A percentile compares a stretch with the other conserved stretches of the same genome.
phyloP scores from a whole-genome alignment of 352 stramenopile genomes.

The Globisporangium mamillatum region DNA sequence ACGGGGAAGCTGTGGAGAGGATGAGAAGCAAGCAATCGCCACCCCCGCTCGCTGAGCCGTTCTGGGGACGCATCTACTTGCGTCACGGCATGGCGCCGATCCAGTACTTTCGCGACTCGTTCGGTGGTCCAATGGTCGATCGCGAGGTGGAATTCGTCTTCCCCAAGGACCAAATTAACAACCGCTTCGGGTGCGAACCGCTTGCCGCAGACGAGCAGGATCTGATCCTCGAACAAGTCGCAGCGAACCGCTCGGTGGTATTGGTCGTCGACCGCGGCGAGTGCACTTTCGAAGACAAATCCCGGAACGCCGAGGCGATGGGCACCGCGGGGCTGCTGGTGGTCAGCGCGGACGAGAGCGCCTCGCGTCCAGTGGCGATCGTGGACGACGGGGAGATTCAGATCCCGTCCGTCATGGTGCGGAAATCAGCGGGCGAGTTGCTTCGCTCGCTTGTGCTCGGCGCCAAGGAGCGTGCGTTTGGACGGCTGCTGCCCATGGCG shows the following conservation, averaged over 20 bases:
- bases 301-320: constrained; percentile 40
- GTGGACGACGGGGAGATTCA: constrained; percentile 43
- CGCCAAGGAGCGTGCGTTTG: constrained; percentile 30
- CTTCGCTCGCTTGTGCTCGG: constrained; percentile 28
- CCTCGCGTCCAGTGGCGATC: constrained; percentile 34
- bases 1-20: background rate
- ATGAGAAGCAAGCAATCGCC: background rate
- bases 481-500: constrained; percentile 49
- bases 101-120: constrained; percentile 72
- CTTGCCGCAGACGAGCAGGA: constrained; percentile 30
- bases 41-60: constrained; percentile 21
- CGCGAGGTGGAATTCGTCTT: constrained; percentile 50
- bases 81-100: constrained; percentile 55
- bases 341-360: constrained; percentile 45
- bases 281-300: constrained; percentile 68
- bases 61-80: constrained; percentile 71
- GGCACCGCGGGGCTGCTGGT: constrained; percentile 50
- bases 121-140: constrained; percentile 36
- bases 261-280: constrained; percentile 58
- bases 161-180: constrained; percentile 21
- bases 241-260: constrained; percentile 32
- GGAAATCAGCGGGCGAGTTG: constrained; percentile 44
- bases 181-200: constrained; percentile 41
- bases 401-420: constrained; percentile 65
- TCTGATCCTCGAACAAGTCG: constrained; percentile 14